Percentiles rank a stretch among this genome's conserved stretches.
Conservation (phyloP, 1,139 yeast species). For the Fermentozyma sake region DNA sequence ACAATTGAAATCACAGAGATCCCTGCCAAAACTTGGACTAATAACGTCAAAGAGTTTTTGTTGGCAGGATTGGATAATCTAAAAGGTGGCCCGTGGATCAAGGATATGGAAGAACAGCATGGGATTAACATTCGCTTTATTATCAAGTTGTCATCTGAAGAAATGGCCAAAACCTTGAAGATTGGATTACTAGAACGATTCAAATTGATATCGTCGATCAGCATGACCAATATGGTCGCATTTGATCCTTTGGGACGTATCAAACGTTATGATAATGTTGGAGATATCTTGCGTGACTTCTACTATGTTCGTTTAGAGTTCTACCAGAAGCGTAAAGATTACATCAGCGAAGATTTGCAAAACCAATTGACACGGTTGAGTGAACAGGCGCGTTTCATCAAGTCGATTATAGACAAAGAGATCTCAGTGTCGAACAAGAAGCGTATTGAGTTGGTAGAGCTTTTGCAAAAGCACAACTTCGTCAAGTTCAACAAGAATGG, state of each 20-base stretch:
- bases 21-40: slow-evolving; percentile 92
- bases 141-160: slow-evolving; percentile 67
- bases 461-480: slow-evolving; percentile 61
- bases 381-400: slow-evolving; percentile 88
- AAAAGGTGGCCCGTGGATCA: slow-evolving; percentile 77
- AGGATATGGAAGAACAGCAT: slow-evolving; percentile 94
- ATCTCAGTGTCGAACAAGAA: slow-evolving; percentile 72
- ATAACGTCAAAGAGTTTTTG: slow-evolving; percentile 80
- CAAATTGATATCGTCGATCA: slow-evolving; percentile 65
- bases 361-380: slow-evolving; percentile 70
- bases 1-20: slow-evolving; percentile 88
- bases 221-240: slow-evolving; percentile 87
- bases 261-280: slow-evolving; percentile 69
- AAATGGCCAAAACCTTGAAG: slow-evolving; percentile 72
- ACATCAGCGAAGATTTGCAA: slow-evolving; percentile 62
- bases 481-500: slow-evolving; percentile 74
- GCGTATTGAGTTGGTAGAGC: slow-evolving; percentile 57
- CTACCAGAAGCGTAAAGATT: slow-evolving; percentile 88
- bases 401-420: slow-evolving; percentile 76
- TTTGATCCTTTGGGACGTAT: slow-evolving; percentile 92
- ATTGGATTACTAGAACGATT: slow-evolving; percentile 83
- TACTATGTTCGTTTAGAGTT: slow-evolving; percentile 82
- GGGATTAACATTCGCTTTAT: slow-evolving; percentile 76
- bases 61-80: slow-evolving; percentile 75
- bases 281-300: slow-evolving; percentile 79